Evolutionary conservation across 805 yeast species (phyloP), one percentile per base, ranked within the genome.

Genomic region (Kodamaea lidongshanica): DNA sequence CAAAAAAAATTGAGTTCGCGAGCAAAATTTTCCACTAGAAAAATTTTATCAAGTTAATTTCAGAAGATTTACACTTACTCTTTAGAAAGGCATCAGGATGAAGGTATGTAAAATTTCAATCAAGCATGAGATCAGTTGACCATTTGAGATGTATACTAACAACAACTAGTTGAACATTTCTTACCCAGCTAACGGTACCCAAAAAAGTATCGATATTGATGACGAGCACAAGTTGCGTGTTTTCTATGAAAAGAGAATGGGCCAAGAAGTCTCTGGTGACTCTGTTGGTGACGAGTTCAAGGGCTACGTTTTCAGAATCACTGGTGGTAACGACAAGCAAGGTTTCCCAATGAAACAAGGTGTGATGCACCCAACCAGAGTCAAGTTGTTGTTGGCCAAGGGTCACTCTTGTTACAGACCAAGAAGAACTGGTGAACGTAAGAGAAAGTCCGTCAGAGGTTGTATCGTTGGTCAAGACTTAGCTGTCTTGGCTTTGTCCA

Each of bases 341-440:
- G 98, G 98, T 77, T 92, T 92, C 96, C 97, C 98, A 74, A 92
- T 94, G 98, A 92, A 88, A 74, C 98, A 94, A 75, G 98, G 98
- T 82, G 98, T 92, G 50, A 75, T 92, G 79, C 92, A 86, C 77
- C 97, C 98, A 73, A 87, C 94, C 80, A 94, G 98, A 81, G 97
- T 92, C 58, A 87, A 84, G 69, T 79, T 92, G 59, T 79, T 92
- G 65, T 77, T 92, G 65, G 69, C 95, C 54, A 79, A 86, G 73
- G 95, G 89, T 61, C 81, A 74, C 76, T 85, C 96, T 56, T 89
- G 97, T 79, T 92, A 92, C 94, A 89, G 98, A 79, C 94, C 95
- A 70, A 92, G 98, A 79, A 86, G 97, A 76, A 63, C 70, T 50
- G 98, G 98, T 81, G 98, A 92, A 80, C 85, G 98, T 77, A 92